Conservation (phyloP, 257 asterid species). For the Cordia subcordata region DNA sequence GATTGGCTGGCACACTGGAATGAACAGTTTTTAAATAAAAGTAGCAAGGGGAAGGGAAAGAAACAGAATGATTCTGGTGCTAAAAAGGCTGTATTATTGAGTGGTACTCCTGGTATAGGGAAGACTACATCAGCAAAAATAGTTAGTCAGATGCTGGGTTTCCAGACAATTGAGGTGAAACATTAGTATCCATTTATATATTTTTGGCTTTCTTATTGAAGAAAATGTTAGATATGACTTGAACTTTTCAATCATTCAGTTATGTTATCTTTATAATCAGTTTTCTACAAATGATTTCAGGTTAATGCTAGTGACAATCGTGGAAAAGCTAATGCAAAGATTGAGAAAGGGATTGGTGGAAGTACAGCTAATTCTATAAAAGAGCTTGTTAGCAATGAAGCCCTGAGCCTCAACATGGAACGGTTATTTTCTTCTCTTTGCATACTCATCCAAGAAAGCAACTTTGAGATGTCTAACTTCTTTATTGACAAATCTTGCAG, state of each 20-base stretch:
- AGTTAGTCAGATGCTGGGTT: conserved; percentile 92
- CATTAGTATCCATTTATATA: conserved; percentile 2
- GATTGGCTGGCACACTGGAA: conserved; percentile 88
- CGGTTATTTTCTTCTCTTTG: conserved; percentile 49
- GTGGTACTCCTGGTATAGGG: conserved; percentile 99
- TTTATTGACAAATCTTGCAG: conserved; percentile 41
- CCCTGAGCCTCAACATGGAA: conserved; percentile 50
- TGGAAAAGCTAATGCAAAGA: conserved; percentile 94
- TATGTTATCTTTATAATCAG: conserved; percentile 1
- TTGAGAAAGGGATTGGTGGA: conserved; percentile 90
- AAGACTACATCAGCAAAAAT: conserved; percentile 92
- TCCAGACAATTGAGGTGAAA: conserved; percentile 80
- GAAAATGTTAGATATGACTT: background rate
- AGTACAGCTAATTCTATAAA: conserved; percentile 87
- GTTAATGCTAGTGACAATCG: conserved; percentile 99
- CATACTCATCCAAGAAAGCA: background rate
- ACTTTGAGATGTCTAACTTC: conserved; percentile 1
- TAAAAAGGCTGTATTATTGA: conserved; percentile 80
- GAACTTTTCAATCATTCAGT: background rate
- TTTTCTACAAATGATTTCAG: conserved; percentile 32
- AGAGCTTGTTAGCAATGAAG: conserved; percentile 82
- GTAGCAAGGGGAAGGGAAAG: conserved; percentile 67
- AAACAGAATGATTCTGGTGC: conserved; percentile 82
- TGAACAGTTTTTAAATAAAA: conserved; percentile 58
- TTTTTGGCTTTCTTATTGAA: background rate